These are phyloP conservation scores for Marchantia paleacea DNA, from an alignment of 225 moss, liverwort and hornwort species.

Conservation along the genomic window DNA sequence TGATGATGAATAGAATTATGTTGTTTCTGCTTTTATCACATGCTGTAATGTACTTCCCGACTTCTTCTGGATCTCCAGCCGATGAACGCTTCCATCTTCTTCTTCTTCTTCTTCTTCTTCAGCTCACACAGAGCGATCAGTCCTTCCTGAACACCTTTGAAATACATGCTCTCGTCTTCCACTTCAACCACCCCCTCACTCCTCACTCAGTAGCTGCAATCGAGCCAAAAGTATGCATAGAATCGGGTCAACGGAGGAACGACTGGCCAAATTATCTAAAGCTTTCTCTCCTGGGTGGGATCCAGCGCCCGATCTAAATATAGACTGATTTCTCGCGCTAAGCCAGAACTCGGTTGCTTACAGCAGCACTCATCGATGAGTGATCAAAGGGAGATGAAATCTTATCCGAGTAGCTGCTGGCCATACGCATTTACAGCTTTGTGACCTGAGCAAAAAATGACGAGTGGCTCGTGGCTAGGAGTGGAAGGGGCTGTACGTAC, in stretches of 20 bases:
- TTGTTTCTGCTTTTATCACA: background rate
- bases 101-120: background rate
- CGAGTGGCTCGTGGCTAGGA: background rate
- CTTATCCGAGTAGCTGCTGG: background rate
- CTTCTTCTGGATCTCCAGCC: background rate
- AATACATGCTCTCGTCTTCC: too few species aligned
- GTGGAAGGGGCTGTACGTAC: background rate
- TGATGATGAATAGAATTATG: constrained; percentile 6
- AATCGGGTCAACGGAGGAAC: background rate
- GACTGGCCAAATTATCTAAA: background rate
- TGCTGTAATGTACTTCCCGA: background rate
- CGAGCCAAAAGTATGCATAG: background rate
- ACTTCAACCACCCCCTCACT: background rate
- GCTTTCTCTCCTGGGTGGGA: background rate
- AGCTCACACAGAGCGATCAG: too few species aligned
- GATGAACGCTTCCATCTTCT: background rate
- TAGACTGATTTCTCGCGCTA: background rate
- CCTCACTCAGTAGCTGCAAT: too few species aligned
- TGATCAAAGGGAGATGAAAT: background rate
- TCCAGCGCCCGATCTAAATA: background rate
- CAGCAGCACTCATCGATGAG: background rate
- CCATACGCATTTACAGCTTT: background rate
- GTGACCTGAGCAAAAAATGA: background rate
- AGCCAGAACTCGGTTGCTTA: background rate
- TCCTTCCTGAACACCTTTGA: too few species aligned